Evolutionary conservation across 2,329 filamentous ascomycete genomes (phyloP), one percentile per base, ranked within the genome.

Genomic region (Microsporum ferrugineum): DNA sequence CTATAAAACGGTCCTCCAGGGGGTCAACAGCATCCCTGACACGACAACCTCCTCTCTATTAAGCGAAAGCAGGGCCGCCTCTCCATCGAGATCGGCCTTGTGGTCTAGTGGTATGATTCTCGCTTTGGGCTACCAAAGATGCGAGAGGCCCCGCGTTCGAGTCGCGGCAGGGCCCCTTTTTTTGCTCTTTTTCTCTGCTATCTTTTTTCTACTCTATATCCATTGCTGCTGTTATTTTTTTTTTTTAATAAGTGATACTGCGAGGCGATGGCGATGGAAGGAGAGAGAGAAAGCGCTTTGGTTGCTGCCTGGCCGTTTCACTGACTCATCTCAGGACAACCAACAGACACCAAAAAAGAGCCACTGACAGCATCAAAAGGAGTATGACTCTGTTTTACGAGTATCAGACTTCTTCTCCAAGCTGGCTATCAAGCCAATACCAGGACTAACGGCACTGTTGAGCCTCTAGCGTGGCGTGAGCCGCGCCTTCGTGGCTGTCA

Each of bases 51-150:
- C 17, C 17, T 23, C 17, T 23, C 17, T 1, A 23, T 23, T 1
- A 23, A 3, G 51, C 0, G 29, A 36, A n/a, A 23, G 31, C 12
- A n/a, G 2, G 51, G 1, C n/a, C 12, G 5, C 31, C 14, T 34
- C 29, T 17, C 5, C n/a, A 55, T 34, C 56, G 31, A 43, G 56
- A 51, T 23, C 29, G 62, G 62, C 62, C 62, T 63, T 63, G 65
- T 83, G 80, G 81, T 83, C 81, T 84, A 83, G 82, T 80, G 82
- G 82, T 84, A 85, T 84, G 82, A 84, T 85, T 84, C 82, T 83
- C 82, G 82, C 83, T 84, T 84, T 85, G 83, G 82, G 82, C 71
- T 29, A n/a, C 34, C 36, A 41, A 41, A 31, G 12, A 14, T 58
- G 57, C 57, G 43, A 59, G 57, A 59, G 57, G 57, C 43, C 57